Conservation (phyloP, 176 grass and related monocot genomes). For the Otatea glauca region DNA sequence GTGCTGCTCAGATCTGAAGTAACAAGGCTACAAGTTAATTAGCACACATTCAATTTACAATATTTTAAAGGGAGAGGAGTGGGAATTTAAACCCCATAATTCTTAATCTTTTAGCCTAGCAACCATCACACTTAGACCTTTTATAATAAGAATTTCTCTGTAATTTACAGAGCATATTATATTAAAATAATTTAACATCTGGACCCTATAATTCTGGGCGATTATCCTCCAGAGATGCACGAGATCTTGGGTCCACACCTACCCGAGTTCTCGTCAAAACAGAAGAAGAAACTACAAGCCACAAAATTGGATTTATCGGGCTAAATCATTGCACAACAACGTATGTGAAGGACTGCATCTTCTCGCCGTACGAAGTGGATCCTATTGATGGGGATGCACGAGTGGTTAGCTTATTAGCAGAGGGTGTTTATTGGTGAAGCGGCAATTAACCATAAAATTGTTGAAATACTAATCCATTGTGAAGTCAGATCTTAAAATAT, state of each 20-base stretch:
- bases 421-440: conserved; percentile 44
- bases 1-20: too few species aligned
- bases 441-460: conserved; percentile 38
- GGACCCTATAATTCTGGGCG: conserved; percentile 61
- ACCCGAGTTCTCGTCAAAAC: conserved; percentile 54
- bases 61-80: too few species aligned
- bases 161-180: too few species aligned
- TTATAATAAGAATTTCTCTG: too few species aligned
- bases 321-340: conserved; percentile 62
- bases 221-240: conserved; percentile 66
- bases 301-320: conserved; percentile 76
- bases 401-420: conserved; percentile 24
- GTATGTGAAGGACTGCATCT: conserved; percentile 70
- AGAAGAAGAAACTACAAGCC: conserved; percentile 48
- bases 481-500: too few species aligned
- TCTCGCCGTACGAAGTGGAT: conserved; percentile 51
- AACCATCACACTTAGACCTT: too few species aligned
- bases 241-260: conserved; percentile 46
- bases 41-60: too few species aligned
- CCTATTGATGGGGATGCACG: conserved; percentile 43
- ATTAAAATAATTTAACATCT: too few species aligned
- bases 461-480: neutral
- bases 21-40: too few species aligned
- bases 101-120: too few species aligned
- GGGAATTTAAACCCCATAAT: too few species aligned